Base-by-base conservation (phyloP, 2,329 filamentous ascomycete genomes). In the Colletotrichum sp. region DNA sequence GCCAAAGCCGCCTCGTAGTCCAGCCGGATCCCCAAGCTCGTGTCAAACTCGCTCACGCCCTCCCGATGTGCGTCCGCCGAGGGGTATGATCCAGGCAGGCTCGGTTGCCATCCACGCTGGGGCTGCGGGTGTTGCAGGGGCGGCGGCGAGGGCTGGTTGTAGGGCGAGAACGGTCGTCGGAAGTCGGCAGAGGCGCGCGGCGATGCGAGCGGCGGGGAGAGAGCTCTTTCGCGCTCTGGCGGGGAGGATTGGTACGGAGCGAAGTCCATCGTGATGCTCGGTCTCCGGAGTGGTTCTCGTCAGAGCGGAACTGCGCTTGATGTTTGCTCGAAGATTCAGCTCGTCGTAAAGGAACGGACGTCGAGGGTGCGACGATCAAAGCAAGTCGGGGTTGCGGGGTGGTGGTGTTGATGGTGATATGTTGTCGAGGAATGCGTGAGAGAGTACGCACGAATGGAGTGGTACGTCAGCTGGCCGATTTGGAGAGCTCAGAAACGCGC, bases 181-280 rank as follows among this genome's bases (percentile, higher is more conserved):
- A 93, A 85, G 83, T 87, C 86, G 73, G 83, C 82, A n/a, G 94
- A 91, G 79, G 88, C 84, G 79, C 87, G 91, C 26, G 91, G 90
- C 32, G 90, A 92, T 12, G 86, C 80, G 72, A 84, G 86, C 13
- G 93, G 90, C 68, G 96, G 95, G 24, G 95, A 98, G 83, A 96
- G 90, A 68, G 94, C 92, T 81, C 96, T 95, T 79, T 93, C 92
- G 80, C 94, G 90, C 87, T 99, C 96, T 12, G 97, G 97, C 18
- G 94, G 94, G 65, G 94, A 94, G 85, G 96, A 96, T 88, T 99
- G 97, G 87, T 99, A 99, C 48, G 97, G 97, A 61, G 97, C 97
- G 84, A 99, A 99, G 87, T 98, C 95, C 95, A 97, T 97, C 72
- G 80, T 87, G 76, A 78, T 28, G 30, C 55, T 73, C 69, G 2